Percentiles rank a stretch among this genome's conserved stretches.
These are phyloP conservation scores for Aspergillus neoniger DNA, from an alignment of 2,329 filamentous ascomycete species.

Conservation along the genomic window DNA sequence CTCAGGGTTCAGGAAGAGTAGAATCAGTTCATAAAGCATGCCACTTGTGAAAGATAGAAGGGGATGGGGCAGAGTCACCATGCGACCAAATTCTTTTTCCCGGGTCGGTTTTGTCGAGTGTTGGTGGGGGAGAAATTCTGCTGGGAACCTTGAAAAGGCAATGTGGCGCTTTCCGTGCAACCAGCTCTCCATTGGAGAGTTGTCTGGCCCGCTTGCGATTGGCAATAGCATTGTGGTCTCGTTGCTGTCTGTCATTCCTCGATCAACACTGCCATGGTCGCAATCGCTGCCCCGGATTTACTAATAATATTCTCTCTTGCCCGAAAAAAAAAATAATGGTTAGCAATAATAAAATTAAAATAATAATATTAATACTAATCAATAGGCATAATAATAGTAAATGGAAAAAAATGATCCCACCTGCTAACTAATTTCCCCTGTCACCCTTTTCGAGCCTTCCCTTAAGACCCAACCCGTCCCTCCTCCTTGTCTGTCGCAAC, in stretches of 20 bases:
- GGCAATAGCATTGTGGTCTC: constrained; percentile 4
- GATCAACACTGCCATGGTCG: constrained; percentile 9
- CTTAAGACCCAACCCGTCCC: constrained; percentile 15
- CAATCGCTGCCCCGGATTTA: constrained; percentile 10
- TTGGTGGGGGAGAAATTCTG: neutral
- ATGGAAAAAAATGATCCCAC: constrained; percentile 1
- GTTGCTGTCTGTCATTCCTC: constrained; percentile 21
- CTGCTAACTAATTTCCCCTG: neutral
- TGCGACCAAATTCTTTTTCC: neutral
- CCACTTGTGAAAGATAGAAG: neutral
- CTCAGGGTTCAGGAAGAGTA: neutral
- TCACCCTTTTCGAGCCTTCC: neutral
- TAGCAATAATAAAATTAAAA: constrained; percentile 8
- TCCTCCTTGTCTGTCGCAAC: constrained; percentile 15
- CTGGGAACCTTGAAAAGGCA: constrained; percentile 6
- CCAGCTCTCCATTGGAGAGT: neutral
- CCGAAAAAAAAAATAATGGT: constrained; percentile 3
- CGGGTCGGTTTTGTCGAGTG: no score
- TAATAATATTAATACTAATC: neutral
- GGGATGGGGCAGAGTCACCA: neutral
- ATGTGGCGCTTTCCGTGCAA: constrained; percentile 18
- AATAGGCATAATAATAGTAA: constrained; percentile 1
- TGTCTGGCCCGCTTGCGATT: constrained; percentile 16
- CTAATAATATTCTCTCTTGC: constrained; percentile 6
- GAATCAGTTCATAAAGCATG: neutral